Conservation (phyloP, 805 yeast species). For the Suhomyces emberorum region DNA sequence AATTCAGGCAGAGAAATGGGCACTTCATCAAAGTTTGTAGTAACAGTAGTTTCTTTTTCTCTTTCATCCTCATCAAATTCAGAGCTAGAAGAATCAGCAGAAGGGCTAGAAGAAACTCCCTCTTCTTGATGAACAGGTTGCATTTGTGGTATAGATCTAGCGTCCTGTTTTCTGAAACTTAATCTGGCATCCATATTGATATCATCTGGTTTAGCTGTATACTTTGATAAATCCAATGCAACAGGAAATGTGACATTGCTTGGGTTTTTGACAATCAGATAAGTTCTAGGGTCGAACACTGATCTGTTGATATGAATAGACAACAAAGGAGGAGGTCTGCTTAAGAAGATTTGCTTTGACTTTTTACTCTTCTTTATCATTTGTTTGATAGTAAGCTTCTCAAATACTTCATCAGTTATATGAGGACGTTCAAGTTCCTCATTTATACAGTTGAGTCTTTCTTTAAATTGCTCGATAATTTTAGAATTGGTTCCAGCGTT, state of each 20-base stretch:
- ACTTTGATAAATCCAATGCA: constrained; percentile 62
- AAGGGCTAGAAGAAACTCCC: constrained; percentile 1
- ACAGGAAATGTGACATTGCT: constrained; percentile 78
- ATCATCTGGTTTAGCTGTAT: constrained; percentile 64
- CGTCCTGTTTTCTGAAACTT: constrained; percentile 65
- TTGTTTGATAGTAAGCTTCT: constrained; percentile 67
- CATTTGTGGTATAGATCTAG: constrained; percentile 9
- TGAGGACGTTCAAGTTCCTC: constrained; percentile 59
- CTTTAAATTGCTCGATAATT: constrained; percentile 25
- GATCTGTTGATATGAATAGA: constrained; percentile 90
- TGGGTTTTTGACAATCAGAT: constrained; percentile 77
- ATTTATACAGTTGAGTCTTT: constrained; percentile 30
- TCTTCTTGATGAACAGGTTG: not conserved
- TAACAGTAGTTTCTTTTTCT: constrained; percentile 1
- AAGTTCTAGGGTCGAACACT: constrained; percentile 85
- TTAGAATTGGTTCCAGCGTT: constrained; percentile 39
- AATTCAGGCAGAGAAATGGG: constrained; percentile 33
- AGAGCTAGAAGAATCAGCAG: not conserved
- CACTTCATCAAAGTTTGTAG: constrained; percentile 1
- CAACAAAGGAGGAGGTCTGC: constrained; percentile 79
- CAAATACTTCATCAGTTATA: constrained; percentile 77
- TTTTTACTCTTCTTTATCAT: constrained; percentile 74
- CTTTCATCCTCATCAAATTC: not conserved
- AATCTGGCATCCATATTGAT: constrained; percentile 77
- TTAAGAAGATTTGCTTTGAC: constrained; percentile 75